Evolutionary conservation across 2,329 filamentous ascomycete species (phyloP).

Genomic region (Alternaria burnsii): DNA sequence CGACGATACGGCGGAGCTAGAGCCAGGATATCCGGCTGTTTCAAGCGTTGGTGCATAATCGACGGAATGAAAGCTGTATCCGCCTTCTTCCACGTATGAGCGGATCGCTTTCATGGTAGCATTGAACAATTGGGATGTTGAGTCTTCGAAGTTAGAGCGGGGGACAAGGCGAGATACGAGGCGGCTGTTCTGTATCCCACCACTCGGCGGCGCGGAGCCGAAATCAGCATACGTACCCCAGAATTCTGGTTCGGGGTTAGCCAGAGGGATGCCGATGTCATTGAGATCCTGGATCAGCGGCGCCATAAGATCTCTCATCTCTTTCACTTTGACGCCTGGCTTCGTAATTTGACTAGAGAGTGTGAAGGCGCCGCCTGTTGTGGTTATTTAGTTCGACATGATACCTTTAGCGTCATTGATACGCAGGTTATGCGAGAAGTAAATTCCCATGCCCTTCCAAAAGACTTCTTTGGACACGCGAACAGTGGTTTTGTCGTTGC

Average conservation of each 20-base stretch:
- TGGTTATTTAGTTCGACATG: conserved; percentile 35
- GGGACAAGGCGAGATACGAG: background rate
- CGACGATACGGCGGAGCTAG: conserved; percentile 31
- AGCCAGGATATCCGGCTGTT: conserved; percentile 37
- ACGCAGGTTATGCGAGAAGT: conserved; percentile 35
- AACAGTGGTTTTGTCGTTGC: conserved; percentile 26
- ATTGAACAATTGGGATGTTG: background rate
- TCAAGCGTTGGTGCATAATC: conserved; percentile 35
- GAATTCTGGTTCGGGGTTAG: background rate
- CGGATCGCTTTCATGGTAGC: conserved; percentile 27
- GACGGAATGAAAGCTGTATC: conserved; percentile 40
- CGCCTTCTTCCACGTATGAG: conserved; percentile 36
- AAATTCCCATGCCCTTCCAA: conserved; percentile 33
- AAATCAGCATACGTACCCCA: background rate
- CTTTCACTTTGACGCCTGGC: conserved; percentile 22
- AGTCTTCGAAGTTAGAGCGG: background rate
- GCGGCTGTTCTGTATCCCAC: background rate
- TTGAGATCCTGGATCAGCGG: conserved; percentile 29
- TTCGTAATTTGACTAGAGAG: conserved; percentile 30
- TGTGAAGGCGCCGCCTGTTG: conserved; percentile 23
- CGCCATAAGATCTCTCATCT: conserved; percentile 28
- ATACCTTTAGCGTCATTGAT: conserved; percentile 36
- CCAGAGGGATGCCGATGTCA: background rate
- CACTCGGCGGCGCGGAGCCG: too few relatives aligned
- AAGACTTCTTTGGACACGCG: conserved; percentile 35